These are phyloP conservation scores for Penicillium sp. DNA, from an alignment of 2,329 filamentous ascomycete species.

Conservation along the genomic window DNA sequence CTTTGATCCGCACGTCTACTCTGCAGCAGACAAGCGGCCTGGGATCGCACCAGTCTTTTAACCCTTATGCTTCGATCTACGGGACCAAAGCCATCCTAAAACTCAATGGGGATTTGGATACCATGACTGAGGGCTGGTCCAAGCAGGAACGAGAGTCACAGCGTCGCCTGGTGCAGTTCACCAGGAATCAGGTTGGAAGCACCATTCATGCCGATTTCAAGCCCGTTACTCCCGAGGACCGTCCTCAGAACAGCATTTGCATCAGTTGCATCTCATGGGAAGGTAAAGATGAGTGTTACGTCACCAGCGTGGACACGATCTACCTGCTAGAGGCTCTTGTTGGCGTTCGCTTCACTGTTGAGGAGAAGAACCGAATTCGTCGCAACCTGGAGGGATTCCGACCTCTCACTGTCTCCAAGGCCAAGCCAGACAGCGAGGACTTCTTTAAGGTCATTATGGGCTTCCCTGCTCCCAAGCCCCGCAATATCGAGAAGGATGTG, in stretches of 20 bases:
- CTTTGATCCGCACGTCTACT: constrained; percentile 63
- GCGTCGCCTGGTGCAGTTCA: constrained; percentile 83
- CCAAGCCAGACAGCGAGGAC: constrained; percentile 84
- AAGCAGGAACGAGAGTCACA: constrained; percentile 72
- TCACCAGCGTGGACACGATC: constrained; percentile 96
- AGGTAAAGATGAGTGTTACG: constrained; percentile 82
- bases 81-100: constrained; percentile 79
- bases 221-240: constrained; percentile 70
- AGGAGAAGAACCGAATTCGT: constrained; percentile 97
- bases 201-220: constrained; percentile 77
- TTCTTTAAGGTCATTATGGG: constrained; percentile 99
- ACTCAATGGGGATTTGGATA: constrained; percentile 75
- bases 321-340: constrained; percentile 89
- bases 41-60: constrained; percentile 55
- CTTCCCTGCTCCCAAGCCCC: constrained; percentile 87
- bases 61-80: constrained; percentile 73
- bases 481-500: constrained; percentile 98
- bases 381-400: constrained; percentile 93
- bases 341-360: constrained; percentile 79
- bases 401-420: constrained; percentile 87
- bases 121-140: constrained; percentile 80
- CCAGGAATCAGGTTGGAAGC: constrained; percentile 72
- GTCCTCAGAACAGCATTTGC: constrained; percentile 78
- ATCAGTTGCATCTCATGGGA: constrained; percentile 98
- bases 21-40: constrained; percentile 52